Evolutionary conservation across 305 asterid genomes (phyloP).

Genomic region (Rubia tinctorum): DNA sequence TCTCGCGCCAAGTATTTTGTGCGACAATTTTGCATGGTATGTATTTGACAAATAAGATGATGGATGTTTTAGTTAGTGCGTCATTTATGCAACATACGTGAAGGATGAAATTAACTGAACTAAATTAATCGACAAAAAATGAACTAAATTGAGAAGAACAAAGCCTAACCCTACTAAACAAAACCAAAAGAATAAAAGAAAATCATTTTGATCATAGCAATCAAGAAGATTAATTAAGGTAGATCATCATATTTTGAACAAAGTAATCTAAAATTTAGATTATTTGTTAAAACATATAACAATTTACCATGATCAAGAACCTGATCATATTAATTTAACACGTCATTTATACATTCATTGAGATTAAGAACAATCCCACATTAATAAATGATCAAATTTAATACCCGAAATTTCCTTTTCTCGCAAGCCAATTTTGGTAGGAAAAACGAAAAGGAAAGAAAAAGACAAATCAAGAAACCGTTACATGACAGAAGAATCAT

Average conservation of each 20-base stretch:
- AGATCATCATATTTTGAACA: too few relatives aligned
- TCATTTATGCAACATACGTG: too few relatives aligned
- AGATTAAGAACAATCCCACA: neutral
- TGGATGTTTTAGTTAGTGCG: too few relatives aligned
- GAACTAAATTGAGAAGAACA: too few relatives aligned
- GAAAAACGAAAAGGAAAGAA: neutral
- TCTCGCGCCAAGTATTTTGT: too few relatives aligned
- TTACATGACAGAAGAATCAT: neutral
- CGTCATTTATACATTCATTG: neutral
- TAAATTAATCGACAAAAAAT: too few relatives aligned
- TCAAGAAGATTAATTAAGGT: neutral
- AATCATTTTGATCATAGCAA: too few relatives aligned
- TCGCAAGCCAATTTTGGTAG: neutral
- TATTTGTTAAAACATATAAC: neutral
- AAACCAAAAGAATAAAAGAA: neutral
- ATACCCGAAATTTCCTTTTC: neutral
- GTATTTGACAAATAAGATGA: too few relatives aligned
- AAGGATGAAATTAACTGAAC: too few relatives aligned
- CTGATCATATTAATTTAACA: neutral
- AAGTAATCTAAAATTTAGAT: neutral
- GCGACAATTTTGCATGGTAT: too few relatives aligned
- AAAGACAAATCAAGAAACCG: neutral
- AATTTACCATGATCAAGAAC: neutral
- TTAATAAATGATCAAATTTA: neutral
- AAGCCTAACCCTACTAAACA: too few relatives aligned